Evolutionary conservation across 768 basidiomycete species (phyloP).

Genomic region (Suillus plorans): DNA sequence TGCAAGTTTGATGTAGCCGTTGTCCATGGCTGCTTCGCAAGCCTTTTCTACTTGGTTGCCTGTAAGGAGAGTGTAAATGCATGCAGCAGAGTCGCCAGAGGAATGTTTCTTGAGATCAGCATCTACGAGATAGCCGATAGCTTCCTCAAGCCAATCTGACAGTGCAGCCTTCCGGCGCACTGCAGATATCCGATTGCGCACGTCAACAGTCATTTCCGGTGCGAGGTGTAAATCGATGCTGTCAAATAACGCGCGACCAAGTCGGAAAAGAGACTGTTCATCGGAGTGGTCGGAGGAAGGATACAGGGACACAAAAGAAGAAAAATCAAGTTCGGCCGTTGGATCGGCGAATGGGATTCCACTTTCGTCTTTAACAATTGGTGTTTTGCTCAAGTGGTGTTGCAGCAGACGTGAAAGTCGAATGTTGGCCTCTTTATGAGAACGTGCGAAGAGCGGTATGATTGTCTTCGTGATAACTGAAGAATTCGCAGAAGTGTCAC

Average conservation of each 20-base stretch:
- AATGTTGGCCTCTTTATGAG: slow-evolving; percentile 32
- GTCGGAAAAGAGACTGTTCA: slow-evolving; percentile 82
- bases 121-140: slow-evolving; percentile 71
- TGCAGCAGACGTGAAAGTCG: slow-evolving; percentile 66
- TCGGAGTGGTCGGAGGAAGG: slow-evolving; percentile 66
- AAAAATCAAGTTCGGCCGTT: slow-evolving; percentile 65
- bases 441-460: slow-evolving; percentile 39
- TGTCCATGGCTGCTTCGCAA: slow-evolving; percentile 68
- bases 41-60: slow-evolving; percentile 90
- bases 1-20: slow-evolving; percentile 80
- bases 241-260: slow-evolving; percentile 89
- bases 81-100: slow-evolving; percentile 43
- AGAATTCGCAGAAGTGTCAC: slow-evolving; percentile 58
- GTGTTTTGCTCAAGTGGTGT: slow-evolving; percentile 73
- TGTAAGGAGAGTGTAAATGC: slow-evolving; percentile 76
- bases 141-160: slow-evolving; percentile 80
- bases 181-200: slow-evolving; percentile 56
- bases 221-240: slow-evolving; percentile 66
- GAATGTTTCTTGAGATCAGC: slow-evolving; percentile 58
- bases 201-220: slow-evolving; percentile 52
- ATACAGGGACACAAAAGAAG: slow-evolving; percentile 73
- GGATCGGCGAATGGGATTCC: slow-evolving; percentile 71
- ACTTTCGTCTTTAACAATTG: slow-evolving; percentile 68
- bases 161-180: slow-evolving; percentile 78
- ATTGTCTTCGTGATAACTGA: slow-evolving; percentile 56